Percentiles rank a stretch among this genome's conserved stretches.
Conservation (phyloP, 306 rosid genomes). For the Prosopis cineraria region DNA sequence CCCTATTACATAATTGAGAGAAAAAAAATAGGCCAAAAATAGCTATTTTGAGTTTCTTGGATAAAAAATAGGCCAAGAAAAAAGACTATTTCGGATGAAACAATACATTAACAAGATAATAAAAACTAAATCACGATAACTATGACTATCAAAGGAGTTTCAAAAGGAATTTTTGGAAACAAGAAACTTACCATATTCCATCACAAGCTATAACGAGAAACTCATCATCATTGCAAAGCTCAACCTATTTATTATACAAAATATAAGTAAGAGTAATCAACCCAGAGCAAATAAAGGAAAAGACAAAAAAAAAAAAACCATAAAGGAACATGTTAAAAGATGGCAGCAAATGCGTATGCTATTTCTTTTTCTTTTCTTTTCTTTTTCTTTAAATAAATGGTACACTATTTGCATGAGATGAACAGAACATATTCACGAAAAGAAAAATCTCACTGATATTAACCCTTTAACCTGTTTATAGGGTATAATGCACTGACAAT, state of each 20-base stretch:
- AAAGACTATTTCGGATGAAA: background rate
- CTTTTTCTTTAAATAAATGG: background rate
- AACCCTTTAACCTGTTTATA: conserved; percentile 6
- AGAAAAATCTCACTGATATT: conserved; percentile 10
- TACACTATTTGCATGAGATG: background rate
- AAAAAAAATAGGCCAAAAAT: background rate
- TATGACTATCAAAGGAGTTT: background rate
- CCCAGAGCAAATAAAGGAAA: background rate
- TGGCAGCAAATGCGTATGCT: conserved; percentile 13
- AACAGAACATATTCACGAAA: background rate
- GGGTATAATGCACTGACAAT: background rate
- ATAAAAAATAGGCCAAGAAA: background rate
- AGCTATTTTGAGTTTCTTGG: background rate
- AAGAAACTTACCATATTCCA: conserved; percentile 82
- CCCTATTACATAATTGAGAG: background rate
- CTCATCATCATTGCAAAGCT: conserved; percentile 87
- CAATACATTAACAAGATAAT: background rate
- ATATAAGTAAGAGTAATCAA: conserved; percentile 6
- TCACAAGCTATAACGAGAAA: conserved; percentile 95
- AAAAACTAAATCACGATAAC: background rate
- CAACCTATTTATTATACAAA: conserved; percentile 60
- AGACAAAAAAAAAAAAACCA: too few relatives aligned
- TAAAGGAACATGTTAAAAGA: background rate
- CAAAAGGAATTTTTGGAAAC: conserved; percentile 15
- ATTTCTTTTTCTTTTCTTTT: background rate